Evolutionary conservation across 2,329 filamentous ascomycete genomes (phyloP).

Genomic region (Apiospora saccharicola): DNA sequence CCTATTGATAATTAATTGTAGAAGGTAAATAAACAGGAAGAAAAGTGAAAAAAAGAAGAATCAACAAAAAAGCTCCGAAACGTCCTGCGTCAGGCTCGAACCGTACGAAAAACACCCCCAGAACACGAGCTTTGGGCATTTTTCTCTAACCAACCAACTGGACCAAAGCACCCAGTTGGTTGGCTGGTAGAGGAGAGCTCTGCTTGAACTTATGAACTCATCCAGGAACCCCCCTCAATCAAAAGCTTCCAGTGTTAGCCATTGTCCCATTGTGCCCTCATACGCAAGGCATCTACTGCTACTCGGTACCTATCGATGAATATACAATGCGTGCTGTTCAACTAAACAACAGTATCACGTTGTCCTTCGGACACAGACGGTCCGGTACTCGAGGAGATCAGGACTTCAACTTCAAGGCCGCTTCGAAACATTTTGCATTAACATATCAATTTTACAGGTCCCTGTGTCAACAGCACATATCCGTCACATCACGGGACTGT

Average conservation of each 20-base stretch:
- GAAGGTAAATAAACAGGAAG: no score
- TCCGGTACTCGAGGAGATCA: no score
- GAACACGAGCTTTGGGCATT: not conserved
- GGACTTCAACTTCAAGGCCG: not conserved
- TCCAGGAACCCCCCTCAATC: no score
- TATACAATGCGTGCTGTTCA: not conserved
- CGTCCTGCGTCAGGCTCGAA: not conserved
- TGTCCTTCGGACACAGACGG: no score
- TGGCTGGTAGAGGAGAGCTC: not conserved
- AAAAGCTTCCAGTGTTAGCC: no score
- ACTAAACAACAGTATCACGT: no score
- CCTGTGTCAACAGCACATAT: no score
- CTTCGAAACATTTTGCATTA: not conserved
- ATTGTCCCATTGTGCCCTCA: not conserved
- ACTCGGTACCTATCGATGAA: not conserved
- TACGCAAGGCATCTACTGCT: not conserved
- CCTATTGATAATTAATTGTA: no score
- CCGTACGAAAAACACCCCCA: not conserved
- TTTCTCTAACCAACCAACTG: not conserved
- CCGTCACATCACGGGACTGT: no score
- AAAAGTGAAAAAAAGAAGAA: not conserved
- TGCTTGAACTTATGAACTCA: not conserved
- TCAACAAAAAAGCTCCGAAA: not conserved
- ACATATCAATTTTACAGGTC: no score
- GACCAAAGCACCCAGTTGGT: not conserved